A percentile compares a stretch with the other conserved stretches of the same genome.
Evolutionary conservation across 164 flowering plant species (phyloP).

Genomic region (Aristolochia californica): DNA sequence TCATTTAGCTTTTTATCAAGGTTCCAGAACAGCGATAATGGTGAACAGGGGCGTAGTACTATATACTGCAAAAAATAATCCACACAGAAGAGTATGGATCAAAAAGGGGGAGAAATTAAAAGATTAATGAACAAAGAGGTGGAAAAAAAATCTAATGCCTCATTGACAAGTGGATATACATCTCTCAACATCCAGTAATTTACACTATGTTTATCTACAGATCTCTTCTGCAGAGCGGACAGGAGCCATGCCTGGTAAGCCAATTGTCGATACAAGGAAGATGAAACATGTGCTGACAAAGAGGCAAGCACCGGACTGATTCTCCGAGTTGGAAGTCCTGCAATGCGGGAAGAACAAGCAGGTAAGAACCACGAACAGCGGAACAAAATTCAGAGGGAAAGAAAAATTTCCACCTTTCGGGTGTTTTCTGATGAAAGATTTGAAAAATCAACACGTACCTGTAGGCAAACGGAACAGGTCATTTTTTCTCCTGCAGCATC

Average conservation of each 20-base stretch:
- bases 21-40: too few relatives aligned
- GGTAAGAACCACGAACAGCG: too few relatives aligned
- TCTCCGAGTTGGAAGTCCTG: constrained; percentile 83
- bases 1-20: too few relatives aligned
- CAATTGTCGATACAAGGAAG: constrained; percentile 83
- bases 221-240: constrained; percentile 89
- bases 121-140: background rate
- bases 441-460: constrained; percentile 27
- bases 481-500: constrained; percentile 75
- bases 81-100: background rate
- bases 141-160: background rate
- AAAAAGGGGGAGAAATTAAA: background rate
- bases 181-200: constrained; percentile 11
- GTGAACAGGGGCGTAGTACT: too few relatives aligned
- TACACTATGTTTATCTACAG: constrained; percentile 24
- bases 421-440: background rate
- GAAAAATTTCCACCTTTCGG: background rate
- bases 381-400: too few relatives aligned
- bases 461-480: constrained; percentile 87
- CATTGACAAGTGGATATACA: background rate
- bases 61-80: background rate
- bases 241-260: constrained; percentile 76
- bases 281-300: constrained; percentile 87
- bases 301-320: constrained; percentile 67
- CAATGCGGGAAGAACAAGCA: background rate